Percentiles rank a stretch among this genome's conserved stretches.
phyloP scores from a whole-genome alignment of 139 green algal species.

The Chlamydomonas eustigma region DNA sequence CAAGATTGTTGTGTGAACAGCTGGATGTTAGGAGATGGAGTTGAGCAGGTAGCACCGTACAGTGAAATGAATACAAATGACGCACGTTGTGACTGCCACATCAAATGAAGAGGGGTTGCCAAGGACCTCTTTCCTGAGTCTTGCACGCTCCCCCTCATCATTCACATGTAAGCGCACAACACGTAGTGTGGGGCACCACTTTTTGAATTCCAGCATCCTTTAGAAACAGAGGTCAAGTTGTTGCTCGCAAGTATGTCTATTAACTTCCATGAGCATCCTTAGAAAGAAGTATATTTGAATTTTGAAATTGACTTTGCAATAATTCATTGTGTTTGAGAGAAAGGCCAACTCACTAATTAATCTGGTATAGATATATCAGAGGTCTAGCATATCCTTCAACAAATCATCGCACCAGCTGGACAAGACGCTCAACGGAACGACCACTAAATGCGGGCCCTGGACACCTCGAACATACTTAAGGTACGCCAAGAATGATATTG shows the following conservation, averaged over 20 bases:
- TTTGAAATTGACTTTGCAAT: no score
- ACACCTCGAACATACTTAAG: conserved; percentile 52
- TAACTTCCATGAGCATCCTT: no score
- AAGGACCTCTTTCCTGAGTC: conserved; percentile 49
- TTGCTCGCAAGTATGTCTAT: no score
- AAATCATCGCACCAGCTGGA: conserved; percentile 71
- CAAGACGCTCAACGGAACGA: conserved; percentile 82
- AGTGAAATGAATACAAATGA: conserved; percentile 48
- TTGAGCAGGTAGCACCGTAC: conserved; percentile 46
- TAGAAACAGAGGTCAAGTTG: no score
- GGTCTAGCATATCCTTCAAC: no score
- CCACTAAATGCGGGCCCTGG: conserved; percentile 76
- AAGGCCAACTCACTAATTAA: no score
- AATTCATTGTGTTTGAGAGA: no score
- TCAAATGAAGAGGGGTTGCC: conserved; percentile 52
- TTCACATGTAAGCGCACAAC: conserved; percentile 49
- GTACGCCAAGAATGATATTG: conserved; percentile 38
- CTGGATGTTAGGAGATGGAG: no score
- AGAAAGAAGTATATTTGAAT: no score
- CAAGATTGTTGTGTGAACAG: no score
- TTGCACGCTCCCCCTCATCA: conserved; percentile 44
- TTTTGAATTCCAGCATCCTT: conserved; percentile 30
- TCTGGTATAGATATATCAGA: no score
- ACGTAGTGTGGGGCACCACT: conserved; percentile 52
- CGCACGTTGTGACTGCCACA: conserved; percentile 61